Conservation (phyloP, 2,329 filamentous ascomycete species). For the Claviceps paspali region DNA sequence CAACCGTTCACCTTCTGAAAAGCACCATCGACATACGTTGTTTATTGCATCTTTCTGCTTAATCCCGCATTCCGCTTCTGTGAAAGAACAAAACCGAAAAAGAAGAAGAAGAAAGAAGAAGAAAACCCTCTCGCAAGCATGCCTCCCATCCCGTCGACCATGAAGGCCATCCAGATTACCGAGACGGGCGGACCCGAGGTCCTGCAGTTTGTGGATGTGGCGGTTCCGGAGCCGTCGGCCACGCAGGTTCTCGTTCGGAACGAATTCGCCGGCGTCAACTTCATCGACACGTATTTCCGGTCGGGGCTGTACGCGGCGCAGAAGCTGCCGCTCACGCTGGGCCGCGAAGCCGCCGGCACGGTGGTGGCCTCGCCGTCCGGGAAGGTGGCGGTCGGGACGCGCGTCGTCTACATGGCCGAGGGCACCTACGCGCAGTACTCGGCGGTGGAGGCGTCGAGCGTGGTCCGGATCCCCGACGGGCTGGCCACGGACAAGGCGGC, state of each 20-base stretch:
- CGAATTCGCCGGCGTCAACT: conserved; percentile 68
- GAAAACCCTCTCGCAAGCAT: conserved; percentile 24
- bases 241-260: conserved; percentile 70
- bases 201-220: conserved; percentile 54
- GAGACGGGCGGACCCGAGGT: conserved; percentile 54
- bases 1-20: too few relatives aligned
- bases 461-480: conserved; percentile 47
- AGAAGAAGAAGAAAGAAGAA: too few relatives aligned
- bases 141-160: conserved; percentile 58
- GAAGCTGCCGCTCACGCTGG: conserved; percentile 60
- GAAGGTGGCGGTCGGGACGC: conserved; percentile 46
- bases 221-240: conserved; percentile 49
- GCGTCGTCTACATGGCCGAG: conserved; percentile 51
- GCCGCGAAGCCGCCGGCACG: conserved; percentile 63
- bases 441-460: conserved; percentile 34
- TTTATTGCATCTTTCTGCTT: too few relatives aligned
- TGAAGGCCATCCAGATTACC: conserved; percentile 52
- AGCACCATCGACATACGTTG: too few relatives aligned
- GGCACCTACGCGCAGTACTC: conserved; percentile 43
- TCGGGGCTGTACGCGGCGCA: conserved; percentile 62
- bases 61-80: neutral
- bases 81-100: too few relatives aligned
- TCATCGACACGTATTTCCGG: conserved; percentile 85
- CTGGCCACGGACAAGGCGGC: conserved; percentile 48
- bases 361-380: conserved; percentile 49